These are phyloP conservation scores for Basidioascus undulatus DNA, from an alignment of 768 basidiomycete genomes.

Conservation along the genomic window DNA sequence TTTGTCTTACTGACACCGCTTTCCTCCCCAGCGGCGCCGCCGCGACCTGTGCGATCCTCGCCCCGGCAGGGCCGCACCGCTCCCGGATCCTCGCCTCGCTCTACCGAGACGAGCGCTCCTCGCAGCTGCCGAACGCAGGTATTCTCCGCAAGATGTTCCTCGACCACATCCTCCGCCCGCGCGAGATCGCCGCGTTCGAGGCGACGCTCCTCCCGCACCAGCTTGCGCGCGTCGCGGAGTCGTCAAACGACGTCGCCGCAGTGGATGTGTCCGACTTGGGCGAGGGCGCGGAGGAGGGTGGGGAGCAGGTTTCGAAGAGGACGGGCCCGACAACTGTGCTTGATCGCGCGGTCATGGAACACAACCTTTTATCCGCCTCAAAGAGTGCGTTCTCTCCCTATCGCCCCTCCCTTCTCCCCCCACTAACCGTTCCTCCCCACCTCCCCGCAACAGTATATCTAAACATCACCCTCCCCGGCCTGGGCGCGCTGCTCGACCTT, in stretches of 20 bases:
- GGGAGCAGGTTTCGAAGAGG: slow-evolving; percentile 23
- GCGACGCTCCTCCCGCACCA: slow-evolving; percentile 71
- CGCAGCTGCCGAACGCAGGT: slow-evolving; percentile 53
- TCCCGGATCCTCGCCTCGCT: slow-evolving; percentile 78
- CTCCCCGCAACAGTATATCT: too few relatives aligned
- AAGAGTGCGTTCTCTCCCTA: too few relatives aligned
- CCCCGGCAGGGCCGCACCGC: slow-evolving; percentile 87
- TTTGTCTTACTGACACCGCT: neutral
- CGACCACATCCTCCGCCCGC: slow-evolving; percentile 77
- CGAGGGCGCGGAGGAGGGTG: slow-evolving; percentile 17
- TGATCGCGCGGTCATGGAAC: slow-evolving; percentile 94
- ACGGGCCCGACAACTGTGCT: slow-evolving; percentile 87
- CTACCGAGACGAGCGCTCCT: slow-evolving; percentile 75
- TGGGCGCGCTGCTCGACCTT: slow-evolving; percentile 69
- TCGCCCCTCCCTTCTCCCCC: slow-evolving; percentile 3
- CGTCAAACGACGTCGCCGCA: slow-evolving; percentile 50
- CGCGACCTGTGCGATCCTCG: slow-evolving; percentile 85
- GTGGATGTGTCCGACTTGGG: slow-evolving; percentile 25
- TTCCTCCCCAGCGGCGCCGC: slow-evolving; percentile 41
- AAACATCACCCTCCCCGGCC: slow-evolving; percentile 85
- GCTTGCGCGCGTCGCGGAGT: slow-evolving; percentile 68
- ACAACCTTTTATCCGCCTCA: slow-evolving; percentile 87
- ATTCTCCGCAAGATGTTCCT: slow-evolving; percentile 97
- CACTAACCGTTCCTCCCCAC: neutral
- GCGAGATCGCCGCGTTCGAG: slow-evolving; percentile 77